phyloP scores from a whole-genome alignment of 2,329 filamentous ascomycete genomes.

The Penicillium janthinellum region DNA sequence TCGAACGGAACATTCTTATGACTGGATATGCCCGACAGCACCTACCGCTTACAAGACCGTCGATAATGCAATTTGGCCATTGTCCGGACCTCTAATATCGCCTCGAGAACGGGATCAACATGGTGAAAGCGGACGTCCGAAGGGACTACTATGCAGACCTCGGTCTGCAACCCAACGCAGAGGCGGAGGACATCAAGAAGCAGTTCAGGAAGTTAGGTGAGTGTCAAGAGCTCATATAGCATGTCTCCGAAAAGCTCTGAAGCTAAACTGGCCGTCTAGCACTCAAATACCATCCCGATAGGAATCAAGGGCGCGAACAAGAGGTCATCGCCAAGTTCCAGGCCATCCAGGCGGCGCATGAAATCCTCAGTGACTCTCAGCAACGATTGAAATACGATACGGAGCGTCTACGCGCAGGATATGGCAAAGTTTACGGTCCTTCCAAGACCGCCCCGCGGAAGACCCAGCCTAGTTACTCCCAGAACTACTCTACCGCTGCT shows the following conservation, averaged over 20 bases:
- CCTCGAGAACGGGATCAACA: conserved; percentile 43
- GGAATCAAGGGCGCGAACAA: conserved; percentile 78
- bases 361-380: conserved; percentile 67
- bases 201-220: conserved; percentile 81
- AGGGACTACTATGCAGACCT: conserved; percentile 86
- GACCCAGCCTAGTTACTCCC: conserved; percentile 28
- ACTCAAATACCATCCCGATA: conserved; percentile 83
- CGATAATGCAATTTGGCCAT: conserved; percentile 20
- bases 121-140: conserved; percentile 69
- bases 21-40: conserved; percentile 21
- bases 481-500: conserved; percentile 28
- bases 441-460: conserved; percentile 34
- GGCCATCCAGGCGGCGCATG: conserved; percentile 81
- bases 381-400: conserved; percentile 63
- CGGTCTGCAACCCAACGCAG: conserved; percentile 68
- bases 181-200: conserved; percentile 76
- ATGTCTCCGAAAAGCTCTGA: not conserved
- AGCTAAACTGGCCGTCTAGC: conserved; percentile 52
- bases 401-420: conserved; percentile 57
- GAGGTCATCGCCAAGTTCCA: conserved; percentile 83
- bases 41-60: conserved; percentile 6
- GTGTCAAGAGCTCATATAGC: conserved; percentile 19
- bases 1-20: conserved; percentile 3
- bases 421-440: conserved; percentile 38
- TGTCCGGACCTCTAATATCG: conserved; percentile 13